phyloP scores from a whole-genome alignment of 108 stramenopile genomes.

The Epithemia pelagica region DNA sequence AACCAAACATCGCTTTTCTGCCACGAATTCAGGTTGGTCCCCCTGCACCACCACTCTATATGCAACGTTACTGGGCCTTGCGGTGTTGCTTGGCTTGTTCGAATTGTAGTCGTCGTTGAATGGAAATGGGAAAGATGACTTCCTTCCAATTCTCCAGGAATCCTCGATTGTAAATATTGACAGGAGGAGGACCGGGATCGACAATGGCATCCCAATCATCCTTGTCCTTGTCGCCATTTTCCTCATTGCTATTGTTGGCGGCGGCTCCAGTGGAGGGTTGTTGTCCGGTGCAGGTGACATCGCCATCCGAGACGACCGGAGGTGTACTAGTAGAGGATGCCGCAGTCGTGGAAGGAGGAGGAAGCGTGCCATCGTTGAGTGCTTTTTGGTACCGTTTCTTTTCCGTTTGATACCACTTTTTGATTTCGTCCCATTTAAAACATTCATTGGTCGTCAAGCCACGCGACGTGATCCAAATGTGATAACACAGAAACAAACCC shows the following conservation, averaged over 20 bases:
- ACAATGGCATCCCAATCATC: slow-evolving; percentile 15
- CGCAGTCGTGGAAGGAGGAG: not conserved
- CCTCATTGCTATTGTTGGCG: not conserved
- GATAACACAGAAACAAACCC: slow-evolving; percentile 48
- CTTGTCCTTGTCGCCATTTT: slow-evolving; percentile 8
- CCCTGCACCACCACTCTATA: too few relatives aligned
- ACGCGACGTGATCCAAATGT: slow-evolving; percentile 37
- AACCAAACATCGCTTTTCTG: too few relatives aligned
- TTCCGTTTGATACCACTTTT: slow-evolving; percentile 59
- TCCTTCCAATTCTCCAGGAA: slow-evolving; percentile 69
- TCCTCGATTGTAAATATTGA: slow-evolving; percentile 61
- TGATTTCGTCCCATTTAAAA: slow-evolving; percentile 71
- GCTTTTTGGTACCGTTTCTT: slow-evolving; percentile 47
- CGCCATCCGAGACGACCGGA: slow-evolving; percentile 28
- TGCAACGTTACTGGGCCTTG: too few relatives aligned
- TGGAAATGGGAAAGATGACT: slow-evolving; percentile 68
- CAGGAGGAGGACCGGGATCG: slow-evolving; percentile 76
- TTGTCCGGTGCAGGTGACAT: slow-evolving; percentile 52
- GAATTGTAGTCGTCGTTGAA: too few relatives aligned
- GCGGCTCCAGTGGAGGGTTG: not conserved
- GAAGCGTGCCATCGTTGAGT: slow-evolving; percentile 30
- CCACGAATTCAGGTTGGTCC: too few relatives aligned
- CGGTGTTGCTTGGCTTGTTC: too few relatives aligned
- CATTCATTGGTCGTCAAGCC: slow-evolving; percentile 86
- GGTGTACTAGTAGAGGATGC: not conserved